Percentiles rank a stretch among this genome's conserved stretches.
Conservation (phyloP, 2,329 filamentous ascomycete genomes). For the Epichloe uncinata region DNA sequence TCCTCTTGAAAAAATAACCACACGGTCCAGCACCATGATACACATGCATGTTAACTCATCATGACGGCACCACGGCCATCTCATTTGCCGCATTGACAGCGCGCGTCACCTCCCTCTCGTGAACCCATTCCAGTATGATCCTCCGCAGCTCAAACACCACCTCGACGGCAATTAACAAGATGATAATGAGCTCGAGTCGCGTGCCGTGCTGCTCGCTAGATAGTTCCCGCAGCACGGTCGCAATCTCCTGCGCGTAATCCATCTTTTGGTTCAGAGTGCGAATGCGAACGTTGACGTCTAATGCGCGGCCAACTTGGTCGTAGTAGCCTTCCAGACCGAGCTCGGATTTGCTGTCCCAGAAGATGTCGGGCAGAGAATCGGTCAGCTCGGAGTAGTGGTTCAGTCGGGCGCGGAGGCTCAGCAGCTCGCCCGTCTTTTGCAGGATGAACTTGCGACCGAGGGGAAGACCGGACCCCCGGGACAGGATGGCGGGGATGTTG, state of each 20-base stretch:
- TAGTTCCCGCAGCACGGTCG: slow-evolving; percentile 74
- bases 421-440: slow-evolving; percentile 83
- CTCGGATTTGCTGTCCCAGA: slow-evolving; percentile 88
- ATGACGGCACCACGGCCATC: no score
- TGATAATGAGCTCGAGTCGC: slow-evolving; percentile 89
- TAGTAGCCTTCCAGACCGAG: slow-evolving; percentile 90
- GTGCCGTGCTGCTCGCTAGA: slow-evolving; percentile 83
- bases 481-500: slow-evolving; percentile 65
- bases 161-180: slow-evolving; percentile 83
- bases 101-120: slow-evolving; percentile 19
- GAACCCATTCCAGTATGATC: slow-evolving; percentile 49
- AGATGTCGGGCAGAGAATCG: slow-evolving; percentile 86
- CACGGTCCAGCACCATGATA: background rate
- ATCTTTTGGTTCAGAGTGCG: slow-evolving; percentile 91
- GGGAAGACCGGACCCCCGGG: slow-evolving; percentile 40
- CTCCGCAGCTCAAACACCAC: slow-evolving; percentile 75
- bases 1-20: no score
- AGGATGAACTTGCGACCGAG: slow-evolving; percentile 62
- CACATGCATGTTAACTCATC: no score
- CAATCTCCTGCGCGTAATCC: slow-evolving; percentile 94
- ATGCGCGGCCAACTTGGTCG: slow-evolving; percentile 75
- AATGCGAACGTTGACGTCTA: slow-evolving; percentile 87
- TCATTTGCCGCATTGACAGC: slow-evolving; percentile 5
- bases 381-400: slow-evolving; percentile 97
- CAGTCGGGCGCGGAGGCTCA: slow-evolving; percentile 78